Evolutionary conservation across 2,329 filamentous ascomycete species (phyloP), one percentile per base, ranked within the genome.

Genomic region (Knufia petricola): DNA sequence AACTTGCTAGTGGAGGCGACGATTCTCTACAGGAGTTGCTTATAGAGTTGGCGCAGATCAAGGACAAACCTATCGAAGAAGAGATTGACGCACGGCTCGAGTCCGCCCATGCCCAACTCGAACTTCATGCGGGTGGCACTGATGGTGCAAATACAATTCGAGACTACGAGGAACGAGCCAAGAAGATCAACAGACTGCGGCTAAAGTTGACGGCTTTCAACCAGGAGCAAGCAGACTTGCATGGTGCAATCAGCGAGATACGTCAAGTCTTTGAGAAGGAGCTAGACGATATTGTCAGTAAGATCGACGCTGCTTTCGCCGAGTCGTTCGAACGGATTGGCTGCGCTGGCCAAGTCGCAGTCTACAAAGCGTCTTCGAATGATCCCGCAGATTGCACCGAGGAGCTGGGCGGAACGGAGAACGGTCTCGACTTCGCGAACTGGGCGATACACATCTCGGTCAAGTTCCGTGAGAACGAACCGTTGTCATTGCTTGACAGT

Each of bases 401-500:
- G 38, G 53, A 58, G 21, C 51, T 52, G 7, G 53, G 52, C 7
- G 56, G 56, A 17, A 23, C 17, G 24, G 51, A 56, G 10, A 60
- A 88, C 56, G 74, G 71, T 20, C 84, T 87, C 19, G 87, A 96
- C 62, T 98, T 96, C 67, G 87, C 94, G 50, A 79, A 85, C 52
- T 98, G 92, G 92, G 82, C 87, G 1, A 83, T 98, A 52, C 83
- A 94, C 63, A 94, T 98, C 63, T 83, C 84, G 65, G 92, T 98
- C 64, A 94, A 89, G 63, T 98, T 98, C 71, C 83, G 90, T 47
- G 84, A 90, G 61, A 79, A 82, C 62, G 92, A 96, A 64, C 78
- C 77, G 2, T 79, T 96, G 3, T 87, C 90, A 53, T 73, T 89
- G 24, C 81, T 98, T 20, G 85, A 94, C 60, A 84, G 87, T 38